phyloP scores from a whole-genome alignment of 371 early-diverging fungal genomes.

The Apophysomyces variabilis region DNA sequence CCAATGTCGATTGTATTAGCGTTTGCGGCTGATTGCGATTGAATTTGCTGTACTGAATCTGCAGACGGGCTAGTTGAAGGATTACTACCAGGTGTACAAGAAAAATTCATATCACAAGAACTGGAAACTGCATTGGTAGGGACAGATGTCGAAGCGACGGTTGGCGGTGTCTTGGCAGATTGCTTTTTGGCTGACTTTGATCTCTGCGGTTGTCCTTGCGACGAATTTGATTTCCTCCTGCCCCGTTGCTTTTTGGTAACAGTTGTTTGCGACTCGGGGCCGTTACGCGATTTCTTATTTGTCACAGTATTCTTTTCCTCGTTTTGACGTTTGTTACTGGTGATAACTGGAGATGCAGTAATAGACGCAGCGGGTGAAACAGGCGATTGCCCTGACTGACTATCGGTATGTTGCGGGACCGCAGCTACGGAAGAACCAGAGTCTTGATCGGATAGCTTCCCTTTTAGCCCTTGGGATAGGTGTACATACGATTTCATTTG shows the following conservation, averaged over 20 bases:
- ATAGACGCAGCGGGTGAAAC: neutral
- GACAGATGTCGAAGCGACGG: neutral
- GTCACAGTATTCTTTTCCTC: neutral
- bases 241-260: neutral
- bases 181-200: neutral
- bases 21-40: no score
- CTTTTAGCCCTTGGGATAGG: neutral
- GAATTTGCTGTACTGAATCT: no score
- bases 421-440: neutral
- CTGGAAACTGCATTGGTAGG: neutral
- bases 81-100: no score
- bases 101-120: neutral
- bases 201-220: neutral
- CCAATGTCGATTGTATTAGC: no score
- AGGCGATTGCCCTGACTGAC: neutral
- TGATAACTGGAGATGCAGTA: neutral
- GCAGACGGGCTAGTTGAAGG: no score
- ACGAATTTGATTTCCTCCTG: neutral
- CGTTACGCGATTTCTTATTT: no score
- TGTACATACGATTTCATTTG: neutral
- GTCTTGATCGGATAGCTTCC: neutral
- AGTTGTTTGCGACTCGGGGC: no score
- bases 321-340: neutral
- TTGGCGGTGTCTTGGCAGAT: neutral
- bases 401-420: neutral